These are phyloP conservation scores for Neobulgaria alba DNA, from an alignment of 2,329 filamentous ascomycete genomes.

Conservation along the genomic window DNA sequence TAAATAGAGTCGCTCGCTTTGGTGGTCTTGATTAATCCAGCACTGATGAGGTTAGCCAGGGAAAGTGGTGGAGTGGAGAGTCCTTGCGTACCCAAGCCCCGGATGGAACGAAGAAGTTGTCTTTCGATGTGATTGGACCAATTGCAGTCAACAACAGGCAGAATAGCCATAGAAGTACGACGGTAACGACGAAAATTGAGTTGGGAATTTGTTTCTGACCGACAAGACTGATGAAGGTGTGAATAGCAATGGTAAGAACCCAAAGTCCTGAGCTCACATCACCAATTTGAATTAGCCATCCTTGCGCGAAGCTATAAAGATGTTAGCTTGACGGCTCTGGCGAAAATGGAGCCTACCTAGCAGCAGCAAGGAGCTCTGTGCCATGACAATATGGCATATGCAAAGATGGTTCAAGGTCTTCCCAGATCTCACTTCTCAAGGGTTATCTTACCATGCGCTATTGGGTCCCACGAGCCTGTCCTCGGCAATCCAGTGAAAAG, in stretches of 20 bases:
- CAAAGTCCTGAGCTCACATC: slow-evolving; percentile 45
- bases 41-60: slow-evolving; percentile 30
- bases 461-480: slow-evolving; percentile 38
- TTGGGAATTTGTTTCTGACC: slow-evolving; percentile 34
- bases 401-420: no score
- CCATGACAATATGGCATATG: no score
- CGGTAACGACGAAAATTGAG: slow-evolving; percentile 30
- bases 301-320: slow-evolving; percentile 32
- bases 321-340: not conserved
- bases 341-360: no score
- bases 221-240: slow-evolving; percentile 45
- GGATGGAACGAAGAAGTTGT: slow-evolving; percentile 39
- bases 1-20: slow-evolving; percentile 38
- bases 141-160: slow-evolving; percentile 23
- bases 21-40: slow-evolving; percentile 41
- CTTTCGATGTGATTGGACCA: slow-evolving; percentile 35
- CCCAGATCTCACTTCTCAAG: no score
- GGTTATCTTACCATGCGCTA: slow-evolving; percentile 34
- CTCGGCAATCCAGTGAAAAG: slow-evolving; percentile 41
- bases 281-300: slow-evolving; percentile 45
- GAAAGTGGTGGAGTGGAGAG: not conserved
- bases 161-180: slow-evolving; percentile 22
- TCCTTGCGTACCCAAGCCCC: slow-evolving; percentile 38
- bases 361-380: no score
- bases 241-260: slow-evolving; percentile 43